Base-by-base conservation (phyloP, 1,139 yeast species). In the Kurtzmaniella quercitrusa region DNA sequence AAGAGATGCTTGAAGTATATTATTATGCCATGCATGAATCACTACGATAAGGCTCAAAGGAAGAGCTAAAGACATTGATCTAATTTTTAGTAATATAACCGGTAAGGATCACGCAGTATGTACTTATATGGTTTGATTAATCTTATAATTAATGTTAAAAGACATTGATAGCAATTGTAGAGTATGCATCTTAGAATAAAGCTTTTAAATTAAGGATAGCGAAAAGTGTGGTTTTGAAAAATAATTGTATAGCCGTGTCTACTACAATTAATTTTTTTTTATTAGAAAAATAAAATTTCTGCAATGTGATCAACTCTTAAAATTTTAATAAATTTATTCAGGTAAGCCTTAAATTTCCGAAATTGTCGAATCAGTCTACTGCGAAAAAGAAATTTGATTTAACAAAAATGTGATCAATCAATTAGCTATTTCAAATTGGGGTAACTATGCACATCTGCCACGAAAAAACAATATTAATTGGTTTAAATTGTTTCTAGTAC, bases 1-100 rank as follows among this genome's bases (percentile, higher is more conserved):
- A 30, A 30, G 34, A 12, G 34, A 30, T 16, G 34, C 34, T 30
- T 5, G 34, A 30, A 30, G 34, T 30, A 30, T 14, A 30, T 12
- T 30, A 30, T 12, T 30, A n/a, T 14, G 16, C 15, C 18, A 30
- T 30, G 34, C 34, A 30, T 30, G 34, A 30, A 14, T 8, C 11
- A 5, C 34, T 30, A 11, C 26, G 34, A 30, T 30, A 30, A 30
- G 34, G 9, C 16, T 14, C 6, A 8, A 28, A 30, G 34, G n/a
- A 9, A 26, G 30, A 26, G n/a, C 12, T 12, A 14, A 26, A 26
- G 12, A 26, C n/a, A 3, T 14, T 14, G 30, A 26, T 26, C 30
- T 26, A n/a, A n/a, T n/a, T n/a, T n/a, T n/a, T n/a, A n/a, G n/a
- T n/a, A n/a, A n/a, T n/a, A n/a, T n/a, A n/a, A n/a, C n/a, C n/a